Base-by-base conservation (phyloP, 345 rosid species). In the Rhizophora apiculata region DNA sequence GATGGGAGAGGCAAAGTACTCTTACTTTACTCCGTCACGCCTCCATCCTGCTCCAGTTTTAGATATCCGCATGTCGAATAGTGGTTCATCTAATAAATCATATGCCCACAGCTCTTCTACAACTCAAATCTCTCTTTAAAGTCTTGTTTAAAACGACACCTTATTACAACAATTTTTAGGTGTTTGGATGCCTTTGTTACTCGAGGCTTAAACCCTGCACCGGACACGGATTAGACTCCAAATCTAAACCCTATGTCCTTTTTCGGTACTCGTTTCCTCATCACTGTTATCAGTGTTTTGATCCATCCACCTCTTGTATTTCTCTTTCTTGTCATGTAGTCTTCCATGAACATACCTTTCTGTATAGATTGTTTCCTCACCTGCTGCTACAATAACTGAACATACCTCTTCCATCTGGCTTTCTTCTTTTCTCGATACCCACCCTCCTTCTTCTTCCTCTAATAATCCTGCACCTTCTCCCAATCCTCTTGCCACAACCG, bases 161-260 rank as follows among this genome's bases (percentile, higher is more conserved):
- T 0, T 39, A 37, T 5, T 46, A 56, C 1, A 55, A 1, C 6
- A 18, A 37, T 6, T 37, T 68, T 16, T 1, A 3, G 4, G 53
- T 55, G 9, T 60, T 59, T 69, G 59, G 46, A 2, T 69, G 32
- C 58, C 39, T 60, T 1, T 69, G 48, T 48, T 70, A 70, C 16
- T 52, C 52, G 0, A 21, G 49, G 22, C 60, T 61, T 29, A 6
- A 58, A 0, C 19, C 18, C 0, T 61, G 61, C 6, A 61, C 19
- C 24, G 61, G 30, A 10, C 66, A 49, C 15, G 61, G 49, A 34
- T 29, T 70, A 0, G 26, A 60, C n/a, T 31, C 36, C 0, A 0
- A 21, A 20, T 51, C 26, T 0, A 19, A 4, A 10, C 51, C 37
- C 1, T 27, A 30, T 69, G 48, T 69, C 6, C 60, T 26, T 48